Conservation (phyloP, 1,284 basidiomycete species). For the Heterobasidion occidentale region DNA sequence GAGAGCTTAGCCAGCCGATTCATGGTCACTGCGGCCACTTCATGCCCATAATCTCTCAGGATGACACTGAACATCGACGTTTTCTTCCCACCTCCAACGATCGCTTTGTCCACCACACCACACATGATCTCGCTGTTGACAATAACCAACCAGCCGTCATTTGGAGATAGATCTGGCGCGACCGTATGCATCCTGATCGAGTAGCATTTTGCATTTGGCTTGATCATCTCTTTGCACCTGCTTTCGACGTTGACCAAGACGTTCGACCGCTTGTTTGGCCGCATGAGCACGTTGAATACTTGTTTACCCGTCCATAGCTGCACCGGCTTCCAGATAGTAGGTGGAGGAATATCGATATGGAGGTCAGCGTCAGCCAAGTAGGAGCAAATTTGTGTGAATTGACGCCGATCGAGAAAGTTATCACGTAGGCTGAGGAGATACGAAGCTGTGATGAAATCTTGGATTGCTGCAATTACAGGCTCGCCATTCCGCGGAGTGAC, state of each 20-base stretch:
- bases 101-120: conserved; percentile 98
- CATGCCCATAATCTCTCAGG: conserved; percentile 91
- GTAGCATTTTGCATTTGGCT: conserved; percentile 63
- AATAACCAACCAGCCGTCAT: conserved; percentile 97
- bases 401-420: conserved; percentile 90
- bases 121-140: conserved; percentile 99
- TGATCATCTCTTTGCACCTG: conserved; percentile 91
- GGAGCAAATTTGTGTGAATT: conserved; percentile 95
- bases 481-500: conserved; percentile 97
- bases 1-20: conserved; percentile 93
- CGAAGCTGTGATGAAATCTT: conserved; percentile 97
- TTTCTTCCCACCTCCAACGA: conserved; percentile 98
- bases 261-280: conserved; percentile 81
- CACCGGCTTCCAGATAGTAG: conserved; percentile 90
- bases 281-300: conserved; percentile 94
- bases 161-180: conserved; percentile 82
- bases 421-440: conserved; percentile 92
- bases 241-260: conserved; percentile 94
- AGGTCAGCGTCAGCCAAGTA: conserved; percentile 90
- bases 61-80: conserved; percentile 99
- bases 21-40: conserved; percentile 95
- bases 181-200: conserved; percentile 50
- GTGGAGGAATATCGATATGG: conserved; percentile 94
- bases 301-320: conserved; percentile 99
- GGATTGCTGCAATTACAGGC: conserved; percentile 96